Evolutionary conservation across 139 green algal species (phyloP).

Genomic region (Tetradesmus lagerheimii): DNA sequence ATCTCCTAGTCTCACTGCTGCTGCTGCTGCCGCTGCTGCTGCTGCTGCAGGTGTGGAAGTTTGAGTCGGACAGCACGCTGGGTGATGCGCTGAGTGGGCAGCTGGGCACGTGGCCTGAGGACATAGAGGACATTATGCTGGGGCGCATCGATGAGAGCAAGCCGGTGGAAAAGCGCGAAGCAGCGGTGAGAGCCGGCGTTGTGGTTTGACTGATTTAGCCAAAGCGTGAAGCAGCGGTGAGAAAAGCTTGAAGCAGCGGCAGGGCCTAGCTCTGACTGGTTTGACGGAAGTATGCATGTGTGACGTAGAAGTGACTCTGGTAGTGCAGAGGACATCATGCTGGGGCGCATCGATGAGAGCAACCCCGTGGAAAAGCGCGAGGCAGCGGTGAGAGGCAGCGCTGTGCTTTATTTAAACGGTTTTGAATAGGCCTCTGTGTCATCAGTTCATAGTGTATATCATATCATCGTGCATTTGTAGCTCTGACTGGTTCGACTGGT

Average conservation of each 20-base stretch:
- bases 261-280: no score
- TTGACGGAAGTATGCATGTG: background rate
- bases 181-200: constrained; percentile 36
- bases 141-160: constrained; percentile 48
- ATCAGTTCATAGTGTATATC: no score
- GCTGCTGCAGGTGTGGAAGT: constrained; percentile 81
- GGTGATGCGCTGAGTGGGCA: constrained; percentile 78
- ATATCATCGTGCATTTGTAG: no score
- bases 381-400: constrained; percentile 41
- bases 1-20: no score
- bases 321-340: constrained; percentile 60
- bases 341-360: constrained; percentile 56
- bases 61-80: constrained; percentile 91
- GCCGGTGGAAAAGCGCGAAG: constrained; percentile 61
- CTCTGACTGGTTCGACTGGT: no score
- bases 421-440: no score
- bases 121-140: constrained; percentile 77
- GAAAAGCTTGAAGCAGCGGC: no score
- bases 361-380: constrained; percentile 62
- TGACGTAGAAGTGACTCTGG: no score
- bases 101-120: constrained; percentile 78
- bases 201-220: background rate
- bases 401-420: no score
- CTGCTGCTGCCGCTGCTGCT: background rate
- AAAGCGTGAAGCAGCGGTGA: no score